Evolutionary conservation across 169 alveolate species (phyloP), one percentile per base, ranked within the genome.

Genomic region (Plasmodium knowlesi): DNA sequence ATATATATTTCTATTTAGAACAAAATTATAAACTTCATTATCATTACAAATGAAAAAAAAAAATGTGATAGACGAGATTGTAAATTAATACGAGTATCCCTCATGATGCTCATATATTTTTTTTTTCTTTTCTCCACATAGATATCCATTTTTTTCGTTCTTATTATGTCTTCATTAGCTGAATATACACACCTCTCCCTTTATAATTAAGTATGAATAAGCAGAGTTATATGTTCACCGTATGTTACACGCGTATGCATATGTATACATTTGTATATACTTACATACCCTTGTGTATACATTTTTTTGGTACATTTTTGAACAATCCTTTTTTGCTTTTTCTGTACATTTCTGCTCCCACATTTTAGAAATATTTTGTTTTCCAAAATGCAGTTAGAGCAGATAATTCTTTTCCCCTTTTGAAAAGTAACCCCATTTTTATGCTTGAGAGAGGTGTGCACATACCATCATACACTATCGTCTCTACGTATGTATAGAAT

Each of bases 291-390:
- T 12, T 39, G 54, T 37, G 54, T 37, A 39, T 79, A 30, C 67
- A n/a, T 19, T 82, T 82, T 57, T 83, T 83, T 83, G 67, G 82
- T 34, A 81, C 53, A 5, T 81, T 81, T 81, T 81, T 79, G 84
- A 79, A 41, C 32, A 79, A 43, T 50, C 34, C 25, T 79, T 37
- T 50, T 50, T 50, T 50, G 67, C 2, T 81, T 46, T 81, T 81
- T 81, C 78, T 81, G 76, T 81, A 50, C 12, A 28, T 28, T 81
- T 81, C 67, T 81, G 61, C 16, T 53, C 88, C 10, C 30, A 19
- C 32, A 37, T 50, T 50, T 81, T 81, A 22, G 88, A 22, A 80
- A 80, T 81, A 81, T 43, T 5, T n/a, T 19, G 16, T 53, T 81
- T 81, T 28, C 39, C 32, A 53, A 53, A 53, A 81, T 16, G 67